Evolutionary conservation across 2,329 filamentous ascomycete genomes (phyloP), one percentile per base, ranked within the genome.

Genomic region (Fusarium austroafricanum): DNA sequence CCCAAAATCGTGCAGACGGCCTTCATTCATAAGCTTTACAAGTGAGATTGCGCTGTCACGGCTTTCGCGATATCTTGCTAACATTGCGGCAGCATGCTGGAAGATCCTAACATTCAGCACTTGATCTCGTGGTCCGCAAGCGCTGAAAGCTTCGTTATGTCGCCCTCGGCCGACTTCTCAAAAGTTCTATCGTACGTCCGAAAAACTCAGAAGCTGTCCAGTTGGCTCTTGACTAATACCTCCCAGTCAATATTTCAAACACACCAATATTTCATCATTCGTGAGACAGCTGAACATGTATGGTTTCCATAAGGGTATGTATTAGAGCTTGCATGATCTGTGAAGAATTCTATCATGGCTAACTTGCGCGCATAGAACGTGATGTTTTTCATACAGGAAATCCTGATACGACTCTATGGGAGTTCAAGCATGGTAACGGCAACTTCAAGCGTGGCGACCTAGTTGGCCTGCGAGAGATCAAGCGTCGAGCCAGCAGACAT

Each of bases 251-350:
- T 99, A 99, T 78, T 99, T 99, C 79, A 99, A 99, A 76, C 96
- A 99, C 78, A 99, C 95, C 72, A 99, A 99, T 76, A 97, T 98
- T 64, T 98, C 96, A 12, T 98, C 96, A 2, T 99, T 99, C 78
- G 96, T 99, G 49, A 89, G 96, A 47, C 96, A 99, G 81, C 82
- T 99, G 50, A 99, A 99, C 78, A 99, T 99, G 96, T 99, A 99
- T 74, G 96, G 96, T 9, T 99, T 99, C 79, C 96, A 99, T 78
- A 99, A 99, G 92, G 94, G 94, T 96, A 72, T 45, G 77, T 74
- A 20, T 10, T 31, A 21, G 18, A 44, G 18, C 18, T 17, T 44
- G n/a, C 23, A 29, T 18, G 18, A n/a, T n/a, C n/a, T n/a, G 15
- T 20, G 49, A 21, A 37, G 7, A 44, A 17, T 31, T 29, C 10